Evolutionary conservation across 1,139 yeast genomes (phyloP).

Genomic region (Yamadazyma friedrichii): DNA sequence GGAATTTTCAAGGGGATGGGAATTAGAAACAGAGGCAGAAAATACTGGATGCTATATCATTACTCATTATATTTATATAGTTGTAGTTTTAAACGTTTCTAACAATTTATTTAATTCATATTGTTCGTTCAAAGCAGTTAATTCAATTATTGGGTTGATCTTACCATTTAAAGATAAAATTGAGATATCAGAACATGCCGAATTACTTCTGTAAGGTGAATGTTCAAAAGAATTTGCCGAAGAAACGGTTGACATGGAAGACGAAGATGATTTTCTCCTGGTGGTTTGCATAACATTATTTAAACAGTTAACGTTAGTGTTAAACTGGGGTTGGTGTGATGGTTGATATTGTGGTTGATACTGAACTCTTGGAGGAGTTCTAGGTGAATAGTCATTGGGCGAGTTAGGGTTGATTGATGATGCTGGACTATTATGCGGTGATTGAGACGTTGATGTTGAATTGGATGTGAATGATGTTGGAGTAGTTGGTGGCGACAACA

Average conservation of each 20-base stretch:
- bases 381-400: constrained; percentile 26
- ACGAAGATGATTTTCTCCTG: constrained; percentile 3
- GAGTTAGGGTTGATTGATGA: constrained; percentile 6
- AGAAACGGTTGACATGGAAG: constrained; percentile 3
- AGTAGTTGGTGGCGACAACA: constrained; percentile 6
- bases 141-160: constrained; percentile 42
- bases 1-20: too few species aligned
- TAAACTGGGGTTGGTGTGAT: not conserved
- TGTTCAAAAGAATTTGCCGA: not conserved
- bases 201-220: constrained; percentile 2
- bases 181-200: constrained; percentile 1
- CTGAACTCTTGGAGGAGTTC: not conserved
- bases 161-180: constrained; percentile 10
- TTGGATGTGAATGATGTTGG: constrained; percentile 10
- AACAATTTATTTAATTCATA: constrained; percentile 37
- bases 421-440: not conserved
- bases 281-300: constrained; percentile 5
- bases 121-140: constrained; percentile 43
- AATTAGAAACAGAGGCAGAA: too few species aligned
- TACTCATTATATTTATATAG: constrained; percentile 2
- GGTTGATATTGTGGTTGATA: not conserved
- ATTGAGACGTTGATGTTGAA: not conserved
- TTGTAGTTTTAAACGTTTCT: constrained; percentile 12
- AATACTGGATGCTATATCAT: constrained; percentile 1
- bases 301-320: not conserved